Evolutionary conservation across 768 basidiomycete genomes (phyloP).

Genomic region (Russula sp.): DNA sequence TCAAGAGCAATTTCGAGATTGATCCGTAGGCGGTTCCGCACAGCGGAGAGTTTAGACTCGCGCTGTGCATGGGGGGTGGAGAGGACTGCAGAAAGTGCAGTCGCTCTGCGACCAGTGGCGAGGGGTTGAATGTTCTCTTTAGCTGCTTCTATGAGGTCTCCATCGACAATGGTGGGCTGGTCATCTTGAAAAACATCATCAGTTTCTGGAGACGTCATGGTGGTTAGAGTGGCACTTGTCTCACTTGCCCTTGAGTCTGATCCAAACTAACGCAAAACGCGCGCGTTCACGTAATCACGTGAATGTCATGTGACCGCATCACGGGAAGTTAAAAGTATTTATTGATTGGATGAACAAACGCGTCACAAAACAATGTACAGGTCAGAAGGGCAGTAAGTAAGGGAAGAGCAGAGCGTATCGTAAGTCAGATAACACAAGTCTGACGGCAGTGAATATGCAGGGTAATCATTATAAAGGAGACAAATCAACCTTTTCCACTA

Average conservation of each 20-base stretch:
- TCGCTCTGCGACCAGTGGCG: slow-evolving; percentile 71
- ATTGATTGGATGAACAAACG: background rate
- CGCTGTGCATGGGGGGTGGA: slow-evolving; percentile 73
- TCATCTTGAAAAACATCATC: slow-evolving; percentile 38
- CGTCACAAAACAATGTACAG: background rate
- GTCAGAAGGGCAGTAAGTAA: background rate
- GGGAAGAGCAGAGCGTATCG: slow-evolving; percentile 11
- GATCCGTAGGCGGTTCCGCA: slow-evolving; percentile 59
- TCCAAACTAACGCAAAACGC: too few relatives aligned
- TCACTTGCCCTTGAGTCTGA: background rate
- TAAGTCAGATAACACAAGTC: slow-evolving; percentile 5
- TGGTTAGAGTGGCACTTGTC: background rate
- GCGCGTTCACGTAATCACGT: slow-evolving; percentile 8
- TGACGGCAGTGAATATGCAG: slow-evolving; percentile 14
- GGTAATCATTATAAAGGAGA: slow-evolving; percentile 11
- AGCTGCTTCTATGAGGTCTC: slow-evolving; percentile 72
- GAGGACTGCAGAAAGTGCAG: slow-evolving; percentile 66
- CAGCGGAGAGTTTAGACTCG: slow-evolving; percentile 59
- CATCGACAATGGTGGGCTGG: slow-evolving; percentile 57
- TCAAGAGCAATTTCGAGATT: slow-evolving; percentile 67
- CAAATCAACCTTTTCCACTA: slow-evolving; percentile 16
- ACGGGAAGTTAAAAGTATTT: background rate
- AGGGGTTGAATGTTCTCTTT: slow-evolving; percentile 87
- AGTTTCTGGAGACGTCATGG: slow-evolving; percentile 3
- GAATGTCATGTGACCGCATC: slow-evolving; percentile 19